phyloP scores from a whole-genome alignment of 176 grass and related monocot genomes.

The Chloris gayana region DNA sequence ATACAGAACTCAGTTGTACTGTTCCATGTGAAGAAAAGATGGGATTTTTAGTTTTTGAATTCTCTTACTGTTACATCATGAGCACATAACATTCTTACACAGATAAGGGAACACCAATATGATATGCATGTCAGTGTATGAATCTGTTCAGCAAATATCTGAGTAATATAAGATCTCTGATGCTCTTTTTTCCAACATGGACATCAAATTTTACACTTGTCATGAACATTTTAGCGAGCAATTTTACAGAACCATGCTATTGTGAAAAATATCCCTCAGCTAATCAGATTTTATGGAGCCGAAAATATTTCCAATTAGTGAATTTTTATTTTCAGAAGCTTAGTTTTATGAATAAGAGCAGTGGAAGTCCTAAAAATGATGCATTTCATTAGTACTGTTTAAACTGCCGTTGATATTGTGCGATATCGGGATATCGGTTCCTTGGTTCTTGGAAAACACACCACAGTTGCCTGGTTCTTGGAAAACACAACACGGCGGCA shows the following conservation, averaged over 20 bases:
- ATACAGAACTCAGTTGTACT: constrained; percentile 53
- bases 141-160: neutral
- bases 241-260: neutral
- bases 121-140: constrained; percentile 14
- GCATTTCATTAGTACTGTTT: neutral
- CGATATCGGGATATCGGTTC: too few species aligned
- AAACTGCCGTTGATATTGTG: too few species aligned
- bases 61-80: constrained; percentile 22
- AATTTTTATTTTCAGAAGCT: neutral
- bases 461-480: too few species aligned
- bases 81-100: neutral
- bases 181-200: neutral
- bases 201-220: neutral
- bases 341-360: neutral
- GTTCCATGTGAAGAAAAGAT: constrained; percentile 95
- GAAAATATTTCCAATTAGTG: neutral
- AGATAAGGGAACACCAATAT: constrained; percentile 25
- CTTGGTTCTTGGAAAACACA: too few species aligned
- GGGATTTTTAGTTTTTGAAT: constrained; percentile 67
- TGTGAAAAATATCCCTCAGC: neutral
- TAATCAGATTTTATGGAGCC: too few species aligned
- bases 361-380: neutral
- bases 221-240: neutral
- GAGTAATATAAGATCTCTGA: neutral
- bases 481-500: neutral